Base-by-base conservation (phyloP, 306 rosid species). In the Cucurbita argyrosperma region DNA sequence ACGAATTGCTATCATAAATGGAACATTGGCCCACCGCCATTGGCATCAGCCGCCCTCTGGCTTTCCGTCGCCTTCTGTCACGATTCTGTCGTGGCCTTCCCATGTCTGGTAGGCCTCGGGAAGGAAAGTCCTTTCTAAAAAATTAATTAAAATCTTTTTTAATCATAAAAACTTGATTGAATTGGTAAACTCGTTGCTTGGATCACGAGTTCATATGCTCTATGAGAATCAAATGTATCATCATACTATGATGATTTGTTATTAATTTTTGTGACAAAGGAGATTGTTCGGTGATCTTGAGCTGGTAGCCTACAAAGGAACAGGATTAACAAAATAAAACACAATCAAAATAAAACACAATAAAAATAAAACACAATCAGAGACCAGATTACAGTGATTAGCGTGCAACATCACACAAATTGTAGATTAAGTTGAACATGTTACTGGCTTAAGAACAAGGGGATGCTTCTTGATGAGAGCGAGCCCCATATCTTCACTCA, bases 401-500 rank as follows among this genome's bases (percentile, higher is more conserved):
- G 30, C 64, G 6, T 58, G 30, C 23, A 5, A 57, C 39, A 57
- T 23, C 15, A 57, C 2, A 57, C 39, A 11, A 23, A 23, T 56
- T 8, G 10, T 52, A 16, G 46, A 35, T 62, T 62, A 38, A 38
- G 1, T 62, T 38, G 68, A 62, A 62, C 0, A 9, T n/a, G 71
- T 0, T n/a, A n/a, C 18, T 42, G 71, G 73, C 56, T 23, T 47
- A 45, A 67, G 73, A 19, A 67, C 12, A 23, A 67, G 39, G 16
- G 73, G 73, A 7, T 11, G 12, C 47, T 67, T 67, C 73, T 21
- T 67, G n/a, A 1, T 26, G 3, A 67, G 40, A 47, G 73, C 56
- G 5, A 67, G 1, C 12, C 73, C 73, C 18, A 46, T 46, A 3
- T 3, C 56, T 82, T 85, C 88, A 21, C 77, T 52, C 84, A 76